Base-by-base conservation (phyloP, 2,329 filamentous ascomycete genomes). In the Pestalotiopsis sp. region DNA sequence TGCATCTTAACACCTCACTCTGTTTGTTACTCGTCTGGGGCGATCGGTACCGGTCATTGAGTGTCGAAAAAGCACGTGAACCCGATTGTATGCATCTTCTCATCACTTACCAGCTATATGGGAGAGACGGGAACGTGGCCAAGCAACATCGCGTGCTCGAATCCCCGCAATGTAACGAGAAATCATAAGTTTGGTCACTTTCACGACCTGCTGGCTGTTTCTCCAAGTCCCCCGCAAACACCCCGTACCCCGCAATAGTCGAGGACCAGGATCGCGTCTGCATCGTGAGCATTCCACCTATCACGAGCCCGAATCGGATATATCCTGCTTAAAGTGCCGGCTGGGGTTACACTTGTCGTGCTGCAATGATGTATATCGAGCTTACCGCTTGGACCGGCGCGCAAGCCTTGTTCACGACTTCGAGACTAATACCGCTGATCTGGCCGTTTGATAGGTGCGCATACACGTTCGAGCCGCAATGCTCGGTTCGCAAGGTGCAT, bases 371-470 rank as follows among this genome's bases (percentile, higher is more conserved):
- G 39, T 49, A 65, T 57, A 65, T 45, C 27, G 49, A 65, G 25
- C 63, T 23, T 12, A 45, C 41, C 63, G 63, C 63, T 55, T 65
- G 39, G 41, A 58, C 25, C 13, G 31, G 23, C 25, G n/a, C 13
- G 4, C 3, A 25, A 17, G 63, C 17, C 25, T 6, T 4, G 4
- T 31, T 55, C 14, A 38, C 55, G 31, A 49, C 27, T 3, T 6
- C n/a, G 20, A 20, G 45, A 60, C 27, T 11, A 25, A 25, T 5
- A 60, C n/a, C 12, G 4, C 27, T n/a, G 7, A 17, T 31, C 12
- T 7, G 5, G 2, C 4, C 23, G 25, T 23, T 7, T 63, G 65
- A 67, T 67, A 67, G 65, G 65, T 39, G 65, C 65, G 65, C 65
- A 67, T 67, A 63, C 41, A 20, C 11, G 49, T 13, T 11, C 20